Conservation (phyloP, 441 rosid species). For the Isatis lusitanica region DNA sequence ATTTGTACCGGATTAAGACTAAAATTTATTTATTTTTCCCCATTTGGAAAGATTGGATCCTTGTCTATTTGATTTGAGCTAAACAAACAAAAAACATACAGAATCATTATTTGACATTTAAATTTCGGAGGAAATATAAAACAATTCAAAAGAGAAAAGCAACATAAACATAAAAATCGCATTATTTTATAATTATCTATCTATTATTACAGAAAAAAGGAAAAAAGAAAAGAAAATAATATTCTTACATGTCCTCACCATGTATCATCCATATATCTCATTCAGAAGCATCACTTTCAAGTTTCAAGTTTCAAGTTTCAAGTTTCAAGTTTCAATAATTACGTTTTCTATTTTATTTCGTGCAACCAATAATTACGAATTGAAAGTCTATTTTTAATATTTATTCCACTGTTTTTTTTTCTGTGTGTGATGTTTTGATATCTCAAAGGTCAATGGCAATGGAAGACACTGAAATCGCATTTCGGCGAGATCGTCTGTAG, state of each 20-base stretch:
- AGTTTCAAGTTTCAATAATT: constrained; percentile 1
- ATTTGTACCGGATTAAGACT: not conserved
- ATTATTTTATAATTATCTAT: not conserved
- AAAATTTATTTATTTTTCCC: not conserved
- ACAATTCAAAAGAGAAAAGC: no score
- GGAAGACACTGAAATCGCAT: constrained; percentile 30
- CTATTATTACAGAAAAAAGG: not conserved
- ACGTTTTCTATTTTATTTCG: not conserved
- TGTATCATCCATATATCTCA: not conserved
- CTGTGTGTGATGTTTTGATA: not conserved
- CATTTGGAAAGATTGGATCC: not conserved
- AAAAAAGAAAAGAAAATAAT: no score
- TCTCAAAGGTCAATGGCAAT: constrained; percentile 28
- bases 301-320: constrained; percentile 2
- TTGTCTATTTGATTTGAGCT: not conserved
- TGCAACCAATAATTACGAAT: constrained; percentile 11
- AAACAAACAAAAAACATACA: not conserved
- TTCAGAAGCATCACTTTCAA: constrained; percentile 3
- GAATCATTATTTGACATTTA: no score
- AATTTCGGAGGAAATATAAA: no score
- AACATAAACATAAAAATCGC: not conserved
- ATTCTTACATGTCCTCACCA: constrained; percentile 8
- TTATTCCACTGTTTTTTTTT: not conserved
- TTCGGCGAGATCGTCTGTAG: constrained; percentile 36
- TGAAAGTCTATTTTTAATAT: not conserved